Conservation (phyloP, 176 grass and related monocot species). For the Carex parvula region DNA sequence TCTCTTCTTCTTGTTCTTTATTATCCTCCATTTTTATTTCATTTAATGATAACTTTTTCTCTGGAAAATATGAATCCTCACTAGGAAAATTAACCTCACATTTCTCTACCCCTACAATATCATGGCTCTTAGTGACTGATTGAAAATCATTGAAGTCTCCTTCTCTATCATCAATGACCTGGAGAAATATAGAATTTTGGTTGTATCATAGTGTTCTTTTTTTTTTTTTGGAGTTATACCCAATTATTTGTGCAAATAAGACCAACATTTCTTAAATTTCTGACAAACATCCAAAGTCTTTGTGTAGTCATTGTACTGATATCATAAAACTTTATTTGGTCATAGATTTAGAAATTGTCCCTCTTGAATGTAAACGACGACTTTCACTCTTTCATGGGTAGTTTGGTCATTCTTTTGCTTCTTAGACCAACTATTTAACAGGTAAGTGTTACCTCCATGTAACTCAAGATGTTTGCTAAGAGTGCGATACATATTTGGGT, state of each 20-base stretch:
- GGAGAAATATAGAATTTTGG: background rate
- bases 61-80: slow-evolving; percentile 16
- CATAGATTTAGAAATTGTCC: background rate
- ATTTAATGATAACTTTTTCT: background rate
- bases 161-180: slow-evolving; percentile 16
- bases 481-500: background rate
- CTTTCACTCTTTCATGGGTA: background rate
- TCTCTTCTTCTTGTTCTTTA: background rate
- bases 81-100: slow-evolving; percentile 3
- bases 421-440: background rate
- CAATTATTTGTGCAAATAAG: background rate
- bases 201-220: background rate
- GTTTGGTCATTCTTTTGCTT: background rate
- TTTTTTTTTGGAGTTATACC: background rate
- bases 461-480: background rate
- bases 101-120: background rate
- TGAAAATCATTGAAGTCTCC: background rate
- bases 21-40: slow-evolving; percentile 9
- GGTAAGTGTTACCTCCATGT: background rate
- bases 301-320: background rate
- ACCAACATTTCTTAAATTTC: background rate
- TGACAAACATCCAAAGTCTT: background rate
- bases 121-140: background rate
- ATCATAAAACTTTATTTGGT: slow-evolving; percentile 7
- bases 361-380: background rate